These are phyloP conservation scores for Trichophyton schoenleinii DNA, from an alignment of 2,329 filamentous ascomycete genomes.

Conservation along the genomic window DNA sequence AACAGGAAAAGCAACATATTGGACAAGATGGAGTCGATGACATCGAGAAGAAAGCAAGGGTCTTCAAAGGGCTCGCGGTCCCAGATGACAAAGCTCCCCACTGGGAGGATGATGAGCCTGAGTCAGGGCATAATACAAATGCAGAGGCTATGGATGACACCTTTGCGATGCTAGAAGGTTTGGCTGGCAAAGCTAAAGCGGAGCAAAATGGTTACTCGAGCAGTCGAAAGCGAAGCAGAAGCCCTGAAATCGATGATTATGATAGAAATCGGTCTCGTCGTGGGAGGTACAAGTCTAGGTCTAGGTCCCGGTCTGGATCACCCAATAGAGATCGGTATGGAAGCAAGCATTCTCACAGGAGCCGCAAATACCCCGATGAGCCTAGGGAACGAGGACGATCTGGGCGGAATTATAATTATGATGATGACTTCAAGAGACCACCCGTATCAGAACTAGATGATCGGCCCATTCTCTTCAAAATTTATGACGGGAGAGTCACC, in stretches of 20 bases:
- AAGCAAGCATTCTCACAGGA: slow-evolving; percentile 46
- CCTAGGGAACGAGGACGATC: slow-evolving; percentile 32
- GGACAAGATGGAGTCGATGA: slow-evolving; percentile 32
- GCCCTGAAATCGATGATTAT: slow-evolving; percentile 38
- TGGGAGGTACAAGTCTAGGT: slow-evolving; percentile 38
- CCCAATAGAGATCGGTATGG: slow-evolving; percentile 39
- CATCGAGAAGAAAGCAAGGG: slow-evolving; percentile 60
- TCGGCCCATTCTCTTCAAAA: slow-evolving; percentile 64
- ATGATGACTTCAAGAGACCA: slow-evolving; percentile 52
- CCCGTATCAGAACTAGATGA: slow-evolving; percentile 70
- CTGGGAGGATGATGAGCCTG: slow-evolving; percentile 40
- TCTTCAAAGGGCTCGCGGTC: slow-evolving; percentile 83
- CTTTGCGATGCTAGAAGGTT: slow-evolving; percentile 73
- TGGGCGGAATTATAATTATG: slow-evolving; percentile 28
- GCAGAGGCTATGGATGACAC: slow-evolving; percentile 79
- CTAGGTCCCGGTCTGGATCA: slow-evolving; percentile 45
- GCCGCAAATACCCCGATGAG: slow-evolving; percentile 33
- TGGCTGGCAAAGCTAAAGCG: slow-evolving; percentile 53
- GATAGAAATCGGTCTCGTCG: slow-evolving; percentile 22
- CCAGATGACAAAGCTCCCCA: slow-evolving; percentile 56
- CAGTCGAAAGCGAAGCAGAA: slow-evolving; percentile 44
- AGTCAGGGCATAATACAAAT: slow-evolving; percentile 27
- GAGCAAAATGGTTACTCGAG: slow-evolving; percentile 25
- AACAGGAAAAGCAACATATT: slow-evolving; percentile 29
- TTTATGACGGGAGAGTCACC: slow-evolving; percentile 82